Evolutionary conservation across 352 stramenopile species (phyloP), one percentile per base, ranked within the genome.

Genomic region (Pythium utonaiense): DNA sequence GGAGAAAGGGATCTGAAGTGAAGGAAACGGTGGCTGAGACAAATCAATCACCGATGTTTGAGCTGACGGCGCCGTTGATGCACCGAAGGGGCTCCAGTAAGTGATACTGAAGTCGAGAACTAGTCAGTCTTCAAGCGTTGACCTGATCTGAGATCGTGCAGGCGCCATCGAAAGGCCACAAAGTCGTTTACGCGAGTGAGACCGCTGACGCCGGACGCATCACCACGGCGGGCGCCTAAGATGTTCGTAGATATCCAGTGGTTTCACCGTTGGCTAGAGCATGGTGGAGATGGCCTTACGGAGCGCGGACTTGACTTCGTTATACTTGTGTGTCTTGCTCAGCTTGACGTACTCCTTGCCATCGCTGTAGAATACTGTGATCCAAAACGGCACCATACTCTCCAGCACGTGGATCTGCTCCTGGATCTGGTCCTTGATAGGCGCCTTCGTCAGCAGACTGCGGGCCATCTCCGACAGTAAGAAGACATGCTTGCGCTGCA

Each of bases 341-440:
- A 91, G 59, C 52, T 83, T 80, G 45, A 89, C 75, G 59, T 85
- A 89, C 57, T 89, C 72, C 60, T 87, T 73, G 42, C 82, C 79
- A 55, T 85, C 75, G 60, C 74, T 74, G 13, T 70, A 70, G 44
- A 88, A 65, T 27, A 93, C 73, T 0, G 73, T 89, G 51, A 93
- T 34, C 84, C 84, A 93, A 51, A 89, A 86, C 6, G 84, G 84
- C 40, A 89, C 75, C 54, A 89, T 57, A 12, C 64, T 77, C 56
- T 89, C 81, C 10, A 93, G 62, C 51, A 90, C 48, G 27, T 86
- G 75, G 22, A 93, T 60, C 51, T 93, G 84, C 57, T 90, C 78
- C 41, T 85, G 71, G 25, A 90, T 53, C 64, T 80, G 80, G 19
- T 67, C 75, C 70, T 44, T 30, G 4, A 67, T 42, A 22, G 48